Evolutionary conservation across 2,329 filamentous ascomycete species (phyloP).

Genomic region (Lasiodiplodia citricola): DNA sequence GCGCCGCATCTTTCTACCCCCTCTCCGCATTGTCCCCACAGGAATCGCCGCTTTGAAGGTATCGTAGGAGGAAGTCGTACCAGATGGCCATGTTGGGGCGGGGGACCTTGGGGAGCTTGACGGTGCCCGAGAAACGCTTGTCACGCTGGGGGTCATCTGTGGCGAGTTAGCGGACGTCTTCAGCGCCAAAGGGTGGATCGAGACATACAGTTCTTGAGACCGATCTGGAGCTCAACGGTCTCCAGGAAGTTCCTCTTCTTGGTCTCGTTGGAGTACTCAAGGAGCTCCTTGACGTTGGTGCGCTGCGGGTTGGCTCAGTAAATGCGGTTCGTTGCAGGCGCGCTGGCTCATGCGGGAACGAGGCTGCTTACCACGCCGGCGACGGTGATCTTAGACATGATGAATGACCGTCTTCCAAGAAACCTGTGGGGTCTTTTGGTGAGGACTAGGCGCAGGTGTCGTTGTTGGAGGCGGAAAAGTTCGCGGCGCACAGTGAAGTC

Average conservation of each 20-base stretch:
- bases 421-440: conserved; percentile 32
- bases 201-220: conserved; percentile 50
- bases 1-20: conserved; percentile 26
- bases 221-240: conserved; percentile 75
- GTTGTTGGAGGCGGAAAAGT: conserved; percentile 24
- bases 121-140: conserved; percentile 99
- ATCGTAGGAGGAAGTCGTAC: conserved; percentile 44
- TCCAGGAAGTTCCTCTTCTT: conserved; percentile 99
- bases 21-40: not conserved
- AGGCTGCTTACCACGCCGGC: conserved; percentile 33
- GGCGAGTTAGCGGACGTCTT: not conserved
- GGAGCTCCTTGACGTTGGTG: conserved; percentile 88
- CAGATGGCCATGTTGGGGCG: conserved; percentile 91
- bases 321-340: conserved; percentile 15
- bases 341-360: conserved; percentile 4
- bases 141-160: conserved; percentile 85
- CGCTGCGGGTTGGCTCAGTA: conserved; percentile 72
- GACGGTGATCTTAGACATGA: conserved; percentile 87
- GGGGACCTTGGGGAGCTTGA: conserved; percentile 90
- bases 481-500: conserved; percentile 8
- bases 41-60: not conserved
- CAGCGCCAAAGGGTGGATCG: not conserved
- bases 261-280: conserved; percentile 84
- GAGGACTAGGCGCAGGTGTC: conserved; percentile 26
- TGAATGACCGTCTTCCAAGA: conserved; percentile 56